Base-by-base conservation (phyloP, 768 basidiomycete species). In the Tulasnella sp. region DNA sequence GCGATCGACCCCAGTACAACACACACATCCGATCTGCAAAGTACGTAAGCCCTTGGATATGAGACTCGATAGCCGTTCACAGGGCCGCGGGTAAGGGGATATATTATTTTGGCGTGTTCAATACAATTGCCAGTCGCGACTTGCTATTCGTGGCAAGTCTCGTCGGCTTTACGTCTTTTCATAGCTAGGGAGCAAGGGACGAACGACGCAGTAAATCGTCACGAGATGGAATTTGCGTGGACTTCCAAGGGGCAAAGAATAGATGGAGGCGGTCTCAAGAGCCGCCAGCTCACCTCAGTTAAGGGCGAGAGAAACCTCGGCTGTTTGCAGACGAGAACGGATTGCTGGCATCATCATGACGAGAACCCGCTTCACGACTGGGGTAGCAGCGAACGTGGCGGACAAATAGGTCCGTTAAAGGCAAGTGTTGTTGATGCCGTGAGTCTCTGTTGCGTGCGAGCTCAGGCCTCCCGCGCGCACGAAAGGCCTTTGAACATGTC, bases 91-190 rank as follows among this genome's bases (percentile, higher is more conserved):
- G 15, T 29, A 16, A 6, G n/a, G 61, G 61, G 57, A 26, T 67
- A 67, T 67, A 67, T 67, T 67, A 67, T 67, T 67, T 67, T 67
- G 61, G 61, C 61, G 61, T 67, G 61, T 35, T 67, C 61, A 67
- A 57, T 15, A 57, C n/a, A 35, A 67, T 67, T 35, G 32, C 55
- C n/a, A 57, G 29, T 16, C 61, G 29, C 11, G 32, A 67, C 7
- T 67, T 67, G 61, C 61, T 35, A 29, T 67, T 18, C 26, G 13
- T 16, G 61, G 61, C 11, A 67, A 32, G 61, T 35, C 29, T 67
- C 61, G 61, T 67, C 61, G 61, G 61, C 32, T 29, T 67, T 67
- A 67, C 61, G 61, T 67, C 61, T 67, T 67, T 67, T 13, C 11
- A 67, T 15, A 51, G 20, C 7, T 10, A n/a, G 61, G 61, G 32